A percentile compares a stretch with the other conserved stretches of the same genome.
These are phyloP conservation scores for Exsudoporus floridanus DNA, from an alignment of 1,284 basidiomycete genomes.

Conservation along the genomic window DNA sequence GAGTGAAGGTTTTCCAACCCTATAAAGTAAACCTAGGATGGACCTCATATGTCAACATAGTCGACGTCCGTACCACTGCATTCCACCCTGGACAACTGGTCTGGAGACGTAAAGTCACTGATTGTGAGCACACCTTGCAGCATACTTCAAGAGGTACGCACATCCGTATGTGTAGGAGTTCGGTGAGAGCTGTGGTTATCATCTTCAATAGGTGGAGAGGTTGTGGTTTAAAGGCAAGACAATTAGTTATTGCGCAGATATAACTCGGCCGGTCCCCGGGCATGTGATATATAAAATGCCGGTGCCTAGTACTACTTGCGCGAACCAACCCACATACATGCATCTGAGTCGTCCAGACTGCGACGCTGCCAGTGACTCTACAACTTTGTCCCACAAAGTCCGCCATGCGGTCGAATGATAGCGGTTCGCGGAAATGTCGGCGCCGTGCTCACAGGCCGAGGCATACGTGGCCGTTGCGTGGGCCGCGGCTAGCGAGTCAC, in stretches of 20 bases:
- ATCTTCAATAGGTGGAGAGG: slow-evolving; percentile 16
- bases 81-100: slow-evolving; percentile 78
- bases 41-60: slow-evolving; percentile 9
- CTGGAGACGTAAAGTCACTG: slow-evolving; percentile 39
- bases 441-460: background rate
- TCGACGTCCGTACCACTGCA: slow-evolving; percentile 70
- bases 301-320: too few relatives aligned
- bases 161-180: slow-evolving; percentile 40
- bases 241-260: too few relatives aligned
- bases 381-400: background rate
- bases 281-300: slow-evolving; percentile 1
- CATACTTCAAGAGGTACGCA: slow-evolving; percentile 18
- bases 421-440: background rate
- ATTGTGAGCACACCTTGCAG: slow-evolving; percentile 12
- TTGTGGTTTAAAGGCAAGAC: background rate
- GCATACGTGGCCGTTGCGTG: background rate
- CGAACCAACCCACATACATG: too few relatives aligned
- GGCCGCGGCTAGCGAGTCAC: too few relatives aligned
- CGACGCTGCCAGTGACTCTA: too few relatives aligned
- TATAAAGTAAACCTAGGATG: slow-evolving; percentile 33
- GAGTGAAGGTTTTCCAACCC: slow-evolving; percentile 76
- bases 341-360: too few relatives aligned
- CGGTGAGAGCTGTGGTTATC: slow-evolving; percentile 44
- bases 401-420: background rate
- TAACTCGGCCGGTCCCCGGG: background rate